A percentile compares a stretch with the other conserved stretches of the same genome.
Conservation (phyloP, 1,139 yeast genomes). For the Suhomyces wounanorum region DNA sequence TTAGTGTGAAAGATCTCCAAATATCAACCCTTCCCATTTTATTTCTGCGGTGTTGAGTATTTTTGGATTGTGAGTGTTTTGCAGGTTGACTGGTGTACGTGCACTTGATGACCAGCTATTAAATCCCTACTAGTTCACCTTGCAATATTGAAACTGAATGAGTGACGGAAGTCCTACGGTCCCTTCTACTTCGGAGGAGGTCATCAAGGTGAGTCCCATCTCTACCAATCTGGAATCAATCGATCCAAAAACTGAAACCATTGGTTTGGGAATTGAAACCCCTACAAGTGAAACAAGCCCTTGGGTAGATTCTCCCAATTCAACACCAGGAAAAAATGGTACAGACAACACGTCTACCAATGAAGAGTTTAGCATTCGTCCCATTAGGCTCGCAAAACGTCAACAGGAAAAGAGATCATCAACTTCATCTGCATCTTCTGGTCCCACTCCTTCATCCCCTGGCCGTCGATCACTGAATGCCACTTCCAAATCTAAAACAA, state of each 20-base stretch:
- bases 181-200: not conserved
- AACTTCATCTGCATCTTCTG: slow-evolving; percentile 9
- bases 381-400: slow-evolving; percentile 37
- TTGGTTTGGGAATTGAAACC: slow-evolving; percentile 14
- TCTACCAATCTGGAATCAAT: not conserved
- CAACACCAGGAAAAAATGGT: slow-evolving; percentile 8
- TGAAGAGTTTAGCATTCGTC: slow-evolving; percentile 26
- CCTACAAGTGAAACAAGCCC: slow-evolving; percentile 15
- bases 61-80: not conserved
- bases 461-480: slow-evolving; percentile 2
- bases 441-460: slow-evolving; percentile 6
- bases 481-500: slow-evolving; percentile 12
- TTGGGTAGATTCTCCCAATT: slow-evolving; percentile 14
- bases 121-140: not conserved
- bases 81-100: not conserved
- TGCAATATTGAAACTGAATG: not conserved
- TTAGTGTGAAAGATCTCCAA: not conserved
- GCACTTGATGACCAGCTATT: not conserved
- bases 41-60: not conserved
- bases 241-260: slow-evolving; percentile 4
- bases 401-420: slow-evolving; percentile 20
- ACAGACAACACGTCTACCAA: not conserved
- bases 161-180: not conserved
- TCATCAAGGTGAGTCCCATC: not conserved
- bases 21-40: not conserved